Conservation (phyloP, 768 basidiomycete genomes). For the Panellus pusillus region DNA sequence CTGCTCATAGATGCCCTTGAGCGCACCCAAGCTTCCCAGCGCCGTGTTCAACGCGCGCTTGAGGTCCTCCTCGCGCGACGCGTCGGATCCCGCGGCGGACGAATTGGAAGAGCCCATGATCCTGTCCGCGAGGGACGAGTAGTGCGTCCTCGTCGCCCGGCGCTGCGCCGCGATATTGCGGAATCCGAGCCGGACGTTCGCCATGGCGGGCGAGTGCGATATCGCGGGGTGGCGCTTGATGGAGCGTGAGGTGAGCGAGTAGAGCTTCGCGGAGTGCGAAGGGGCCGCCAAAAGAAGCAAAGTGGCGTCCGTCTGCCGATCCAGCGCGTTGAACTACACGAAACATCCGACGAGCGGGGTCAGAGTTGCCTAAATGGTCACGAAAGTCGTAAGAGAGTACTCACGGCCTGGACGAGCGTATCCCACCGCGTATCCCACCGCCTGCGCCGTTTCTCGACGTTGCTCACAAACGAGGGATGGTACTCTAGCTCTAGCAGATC, state of each 20-base stretch:
- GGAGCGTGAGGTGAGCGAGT: constrained; percentile 64
- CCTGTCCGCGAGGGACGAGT: constrained; percentile 45
- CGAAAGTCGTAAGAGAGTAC: constrained; percentile 22
- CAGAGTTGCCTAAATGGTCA: constrained; percentile 32
- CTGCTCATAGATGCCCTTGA: constrained; percentile 67
- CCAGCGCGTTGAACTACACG: constrained; percentile 70
- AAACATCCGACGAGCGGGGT: constrained; percentile 24
- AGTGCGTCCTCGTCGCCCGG: constrained; percentile 43
- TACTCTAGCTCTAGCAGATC: constrained; percentile 76
- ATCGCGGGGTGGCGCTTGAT: constrained; percentile 58
- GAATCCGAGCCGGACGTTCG: constrained; percentile 57
- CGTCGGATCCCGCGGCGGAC: constrained; percentile 57
- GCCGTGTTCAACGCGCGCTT: constrained; percentile 69
- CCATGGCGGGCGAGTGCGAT: constrained; percentile 48
- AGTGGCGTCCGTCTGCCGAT: constrained; percentile 79
- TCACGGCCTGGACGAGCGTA: constrained; percentile 67
- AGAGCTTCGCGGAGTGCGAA: constrained; percentile 66
- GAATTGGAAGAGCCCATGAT: constrained; percentile 46
- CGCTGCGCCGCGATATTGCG: constrained; percentile 58
- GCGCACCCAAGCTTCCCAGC: constrained; percentile 60
- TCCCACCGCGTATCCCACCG: constrained; percentile 81
- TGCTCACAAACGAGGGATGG: constrained; percentile 69
- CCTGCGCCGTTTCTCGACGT: constrained; percentile 64
- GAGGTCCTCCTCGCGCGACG: constrained; percentile 61
- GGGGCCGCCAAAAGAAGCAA: constrained; percentile 75